phyloP scores from a whole-genome alignment of 1,284 basidiomycete genomes.

The Sphaerobolus stellatus region DNA sequence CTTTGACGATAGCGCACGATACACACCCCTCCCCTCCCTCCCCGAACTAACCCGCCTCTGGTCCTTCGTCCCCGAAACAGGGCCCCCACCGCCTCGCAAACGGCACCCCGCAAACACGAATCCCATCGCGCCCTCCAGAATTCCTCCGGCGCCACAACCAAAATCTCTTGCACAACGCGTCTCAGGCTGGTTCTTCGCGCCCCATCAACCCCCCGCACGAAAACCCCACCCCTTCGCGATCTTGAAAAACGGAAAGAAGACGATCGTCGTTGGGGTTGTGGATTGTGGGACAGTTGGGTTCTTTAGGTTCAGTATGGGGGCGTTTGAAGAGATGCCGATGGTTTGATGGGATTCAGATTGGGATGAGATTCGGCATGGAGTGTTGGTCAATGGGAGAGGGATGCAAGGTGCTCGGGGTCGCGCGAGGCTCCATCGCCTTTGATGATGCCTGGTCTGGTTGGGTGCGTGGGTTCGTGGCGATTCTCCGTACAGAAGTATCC shows the following conservation, averaged over 20 bases:
- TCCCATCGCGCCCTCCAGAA: constrained; percentile 16
- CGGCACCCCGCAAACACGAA: constrained; percentile 22
- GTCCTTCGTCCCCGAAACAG: constrained; percentile 54
- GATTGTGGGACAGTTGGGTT: constrained; percentile 89
- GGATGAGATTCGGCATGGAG: no score
- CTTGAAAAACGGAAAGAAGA: constrained; percentile 84
- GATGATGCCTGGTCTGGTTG: no score
- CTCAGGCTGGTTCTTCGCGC: constrained; percentile 25
- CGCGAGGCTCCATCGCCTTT: no score
- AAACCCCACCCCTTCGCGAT: constrained; percentile 68
- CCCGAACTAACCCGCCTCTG: constrained; percentile 68
- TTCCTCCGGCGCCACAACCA: constrained; percentile 18
- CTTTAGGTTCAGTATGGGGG: constrained; percentile 84
- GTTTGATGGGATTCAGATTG: no score
- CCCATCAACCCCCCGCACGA: constrained; percentile 20
- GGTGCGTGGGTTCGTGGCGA: no score
- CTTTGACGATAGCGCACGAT: constrained; percentile 54
- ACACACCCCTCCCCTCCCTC: constrained; percentile 70
- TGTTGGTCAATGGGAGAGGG: no score
- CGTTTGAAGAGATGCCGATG: constrained; percentile 82
- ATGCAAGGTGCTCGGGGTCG: no score
- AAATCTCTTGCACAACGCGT: constrained; percentile 13
- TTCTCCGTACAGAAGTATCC: no score
- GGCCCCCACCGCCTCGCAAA: constrained; percentile 54
- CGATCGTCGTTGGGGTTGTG: constrained; percentile 84